Base-by-base conservation (phyloP, 2,329 filamentous ascomycete species). In the Pseudogymnoascus sp. region DNA sequence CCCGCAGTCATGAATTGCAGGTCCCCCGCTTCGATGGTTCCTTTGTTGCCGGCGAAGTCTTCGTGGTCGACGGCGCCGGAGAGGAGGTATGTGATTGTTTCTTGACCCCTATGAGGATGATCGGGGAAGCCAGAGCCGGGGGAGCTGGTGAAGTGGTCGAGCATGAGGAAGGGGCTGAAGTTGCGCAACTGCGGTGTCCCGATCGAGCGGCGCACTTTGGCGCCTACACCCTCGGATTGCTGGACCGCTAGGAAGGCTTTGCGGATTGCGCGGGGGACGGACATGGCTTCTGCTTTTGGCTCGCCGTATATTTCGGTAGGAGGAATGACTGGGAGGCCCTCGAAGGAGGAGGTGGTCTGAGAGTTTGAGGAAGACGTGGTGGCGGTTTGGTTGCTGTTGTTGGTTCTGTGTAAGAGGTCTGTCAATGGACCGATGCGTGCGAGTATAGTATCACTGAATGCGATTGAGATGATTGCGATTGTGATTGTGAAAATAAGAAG, bases 1-100 rank as follows among this genome's bases (percentile, higher is more conserved):
- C 93, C 93, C 0, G 93, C 93, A 0, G 93, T 97, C 95, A 97
- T 97, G 81, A 97, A 97, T 74, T 97, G 93, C 59, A 97, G 78
- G 73, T 97, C 93, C n/a, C 93, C 93, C 0, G 89, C 77, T 66
- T 88, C 82, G 69, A 97, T 91, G 3, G 89, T 95, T 64, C 93
- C 95, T 60, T 83, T 83, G 78, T 95, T 87, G 11, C 92, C 92
- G 1, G 90, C 87, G 69, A 96, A 96, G 75, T 96, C 92, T 77
- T 96, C 92, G 73, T 96, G 92, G 77, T 96, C 91, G 65, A 96
- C 86, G 3, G 84, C 90, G 68, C 93, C 93, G 12, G 83, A 78
- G n/a, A 97, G 81, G 31, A 97, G 81, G 74, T 97, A 97, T 0
- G 92, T 45, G 21, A 21, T 51, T 4, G 18, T 42, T 29, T 29